These are phyloP conservation scores for Kuraishia capsulata DNA, from an alignment of 805 yeast species.

Conservation along the genomic window DNA sequence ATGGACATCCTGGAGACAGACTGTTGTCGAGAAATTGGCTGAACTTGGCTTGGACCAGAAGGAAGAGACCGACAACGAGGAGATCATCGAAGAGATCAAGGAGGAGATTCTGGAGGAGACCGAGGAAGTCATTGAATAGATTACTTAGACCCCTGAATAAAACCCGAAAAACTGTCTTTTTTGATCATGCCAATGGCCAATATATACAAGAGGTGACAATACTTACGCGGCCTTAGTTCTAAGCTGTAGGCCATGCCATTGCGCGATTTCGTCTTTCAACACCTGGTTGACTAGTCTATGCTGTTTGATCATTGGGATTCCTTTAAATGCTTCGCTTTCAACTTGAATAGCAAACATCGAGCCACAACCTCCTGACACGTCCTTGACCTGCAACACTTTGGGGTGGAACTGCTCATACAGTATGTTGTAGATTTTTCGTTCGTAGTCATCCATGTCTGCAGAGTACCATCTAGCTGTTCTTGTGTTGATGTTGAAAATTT, in stretches of 20 bases:
- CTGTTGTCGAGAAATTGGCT: conserved; percentile 36
- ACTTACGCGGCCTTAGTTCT: conserved; percentile 58
- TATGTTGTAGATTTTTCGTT: conserved; percentile 49
- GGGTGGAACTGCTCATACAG: conserved; percentile 54
- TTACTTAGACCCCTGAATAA: conserved; percentile 30
- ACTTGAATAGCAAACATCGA: conserved; percentile 91
- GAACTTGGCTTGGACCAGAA: conserved; percentile 37
- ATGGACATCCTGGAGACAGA: conserved; percentile 75
- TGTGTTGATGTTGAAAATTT: too few species aligned
- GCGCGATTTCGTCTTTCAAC: conserved; percentile 72
- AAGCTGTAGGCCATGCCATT: conserved; percentile 94
- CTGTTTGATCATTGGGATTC: conserved; percentile 79
- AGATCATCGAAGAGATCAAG: conserved; percentile 66
- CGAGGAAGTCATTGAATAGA: conserved; percentile 40
- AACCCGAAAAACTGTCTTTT: conserved; percentile 1
- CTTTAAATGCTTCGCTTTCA: conserved; percentile 66
- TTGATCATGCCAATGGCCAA: conserved; percentile 1
- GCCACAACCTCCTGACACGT: conserved; percentile 94
- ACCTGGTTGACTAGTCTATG: conserved; percentile 81
- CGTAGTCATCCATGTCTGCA: conserved; percentile 44
- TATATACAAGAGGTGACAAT: conserved; percentile 1
- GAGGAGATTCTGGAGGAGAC: conserved; percentile 63
- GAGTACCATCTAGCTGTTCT: not conserved
- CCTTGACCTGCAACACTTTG: conserved; percentile 53
- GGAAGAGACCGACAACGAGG: conserved; percentile 37